These are phyloP conservation scores for Moniliophthora roreri DNA, from an alignment of 1,284 basidiomycete genomes.

Conservation along the genomic window DNA sequence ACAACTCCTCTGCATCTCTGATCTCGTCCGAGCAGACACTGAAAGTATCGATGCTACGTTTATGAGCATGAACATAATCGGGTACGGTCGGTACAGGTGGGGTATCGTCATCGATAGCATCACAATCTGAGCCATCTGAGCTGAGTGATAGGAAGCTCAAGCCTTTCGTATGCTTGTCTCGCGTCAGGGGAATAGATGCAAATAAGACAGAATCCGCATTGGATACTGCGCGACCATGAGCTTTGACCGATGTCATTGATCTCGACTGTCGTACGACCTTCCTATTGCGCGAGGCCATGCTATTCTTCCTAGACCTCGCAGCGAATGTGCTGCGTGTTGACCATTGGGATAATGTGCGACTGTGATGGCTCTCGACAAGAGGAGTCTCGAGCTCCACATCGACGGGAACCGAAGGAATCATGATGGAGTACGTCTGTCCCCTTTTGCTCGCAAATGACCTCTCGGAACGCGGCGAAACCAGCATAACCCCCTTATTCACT, in stretches of 20 bases:
- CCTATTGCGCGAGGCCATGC: background rate
- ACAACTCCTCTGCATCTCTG: background rate
- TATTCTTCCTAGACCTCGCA: background rate
- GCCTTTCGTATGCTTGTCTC: slow-evolving; percentile 1
- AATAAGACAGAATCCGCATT: background rate
- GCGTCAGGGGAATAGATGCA: background rate
- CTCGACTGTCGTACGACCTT: background rate
- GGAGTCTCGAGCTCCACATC: background rate
- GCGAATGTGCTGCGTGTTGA: background rate
- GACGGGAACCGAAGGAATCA: background rate
- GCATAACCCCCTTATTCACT: background rate
- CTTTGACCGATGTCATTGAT: background rate
- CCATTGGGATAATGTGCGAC: background rate
- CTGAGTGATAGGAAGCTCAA: slow-evolving; percentile 6
- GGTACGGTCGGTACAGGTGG: background rate
- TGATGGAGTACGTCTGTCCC: background rate
- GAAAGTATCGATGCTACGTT: slow-evolving; percentile 2
- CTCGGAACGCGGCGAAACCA: background rate
- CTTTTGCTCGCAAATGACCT: background rate
- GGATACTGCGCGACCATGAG: background rate
- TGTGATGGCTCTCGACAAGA: background rate
- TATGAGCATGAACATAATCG: background rate
- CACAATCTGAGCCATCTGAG: background rate
- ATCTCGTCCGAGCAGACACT: background rate
- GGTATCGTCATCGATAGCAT: background rate